These are phyloP conservation scores for Aspergillus aculeatus DNA, from an alignment of 2,329 filamentous ascomycete genomes.

Conservation along the genomic window DNA sequence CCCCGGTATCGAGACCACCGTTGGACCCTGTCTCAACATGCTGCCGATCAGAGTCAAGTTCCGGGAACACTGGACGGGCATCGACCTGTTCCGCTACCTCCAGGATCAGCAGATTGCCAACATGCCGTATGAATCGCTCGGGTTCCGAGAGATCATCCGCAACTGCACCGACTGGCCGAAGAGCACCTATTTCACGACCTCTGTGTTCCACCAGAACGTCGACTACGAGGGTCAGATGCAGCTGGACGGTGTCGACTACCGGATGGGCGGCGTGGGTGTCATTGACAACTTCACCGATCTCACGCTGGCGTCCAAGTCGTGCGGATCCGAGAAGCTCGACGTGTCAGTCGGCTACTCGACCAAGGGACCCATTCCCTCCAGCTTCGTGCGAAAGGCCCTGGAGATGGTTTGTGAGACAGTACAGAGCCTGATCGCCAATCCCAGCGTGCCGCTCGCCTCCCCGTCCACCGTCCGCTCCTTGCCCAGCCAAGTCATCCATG, in stretches of 20 bases:
- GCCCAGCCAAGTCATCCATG: slow-evolving; percentile 30
- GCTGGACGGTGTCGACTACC: slow-evolving; percentile 40
- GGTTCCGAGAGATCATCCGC: slow-evolving; percentile 54
- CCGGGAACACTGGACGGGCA: slow-evolving; percentile 49
- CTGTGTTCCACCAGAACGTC: slow-evolving; percentile 42
- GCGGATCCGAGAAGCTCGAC: slow-evolving; percentile 33
- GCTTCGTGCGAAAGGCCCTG: slow-evolving; percentile 37
- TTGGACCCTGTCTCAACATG: slow-evolving; percentile 68
- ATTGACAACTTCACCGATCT: slow-evolving; percentile 44
- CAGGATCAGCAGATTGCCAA: slow-evolving; percentile 59
- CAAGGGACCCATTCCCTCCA: slow-evolving; percentile 34
- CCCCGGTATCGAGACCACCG: slow-evolving; percentile 55
- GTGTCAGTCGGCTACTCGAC: slow-evolving; percentile 40
- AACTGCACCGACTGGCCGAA: slow-evolving; percentile 44
- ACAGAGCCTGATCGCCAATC: slow-evolving; percentile 37
- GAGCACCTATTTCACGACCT: slow-evolving; percentile 42
- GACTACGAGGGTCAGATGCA: slow-evolving; percentile 37
- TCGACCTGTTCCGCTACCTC: slow-evolving; percentile 54
- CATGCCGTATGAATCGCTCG: slow-evolving; percentile 56
- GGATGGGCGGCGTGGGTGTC: slow-evolving; percentile 39
- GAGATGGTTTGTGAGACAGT: slow-evolving; percentile 43
- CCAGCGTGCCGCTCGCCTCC: slow-evolving; percentile 34
- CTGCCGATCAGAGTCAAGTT: slow-evolving; percentile 63
- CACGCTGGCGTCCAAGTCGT: slow-evolving; percentile 39
- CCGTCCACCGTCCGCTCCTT: slow-evolving; percentile 33